Evolutionary conservation across 495 filamentous ascomycete species (phyloP), one percentile per base, ranked within the genome.

Genomic region (Penicillium simplicissimum): DNA sequence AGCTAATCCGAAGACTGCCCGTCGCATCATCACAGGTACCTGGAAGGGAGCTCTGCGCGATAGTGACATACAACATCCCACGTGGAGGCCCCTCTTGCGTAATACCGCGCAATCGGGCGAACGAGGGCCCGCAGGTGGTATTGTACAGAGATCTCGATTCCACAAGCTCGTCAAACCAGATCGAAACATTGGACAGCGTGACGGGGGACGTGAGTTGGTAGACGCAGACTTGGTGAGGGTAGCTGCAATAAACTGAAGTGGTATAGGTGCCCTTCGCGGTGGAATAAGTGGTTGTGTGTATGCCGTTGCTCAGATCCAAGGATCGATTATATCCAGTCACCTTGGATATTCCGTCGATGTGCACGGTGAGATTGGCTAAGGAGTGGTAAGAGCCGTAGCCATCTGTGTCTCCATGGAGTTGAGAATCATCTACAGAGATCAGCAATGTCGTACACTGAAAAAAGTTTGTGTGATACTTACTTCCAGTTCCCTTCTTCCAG

Each of bases 221-320:
- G 10, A 81, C 63, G 52, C 81, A 84, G 49, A 77, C 75, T 36
- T 82, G 68, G 48, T 79, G 77, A 8, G 80, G 81, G 58, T 79
- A 78, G 2, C 77, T 80, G 61, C 81, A 84, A 48, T 74, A 72
- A 19, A 53, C 53, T 4, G 57, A 64, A 19, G 43, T 47, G 40
- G 49, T 57, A 28, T 55, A 64, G 0, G 10, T 23, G 19, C 58
- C 51, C 1, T 31, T 33, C 2, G 19, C 52, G 4, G 51, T 64
- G 5, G 53, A 42, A 13, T 52, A 64, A 1, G n/a, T 23, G 11
- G 58, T 53, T 8, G 67, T 67, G 52, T 81, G 75, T 25, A 79
- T 55, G 0, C 77, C 81, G 1, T 72, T 75, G 8, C 64, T 57
- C 15, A 84, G 66, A 52, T 82, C 77, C 35, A 84, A 69, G 1